phyloP scores from a whole-genome alignment of 208 protist genomes.

The Porcisia deanei region DNA sequence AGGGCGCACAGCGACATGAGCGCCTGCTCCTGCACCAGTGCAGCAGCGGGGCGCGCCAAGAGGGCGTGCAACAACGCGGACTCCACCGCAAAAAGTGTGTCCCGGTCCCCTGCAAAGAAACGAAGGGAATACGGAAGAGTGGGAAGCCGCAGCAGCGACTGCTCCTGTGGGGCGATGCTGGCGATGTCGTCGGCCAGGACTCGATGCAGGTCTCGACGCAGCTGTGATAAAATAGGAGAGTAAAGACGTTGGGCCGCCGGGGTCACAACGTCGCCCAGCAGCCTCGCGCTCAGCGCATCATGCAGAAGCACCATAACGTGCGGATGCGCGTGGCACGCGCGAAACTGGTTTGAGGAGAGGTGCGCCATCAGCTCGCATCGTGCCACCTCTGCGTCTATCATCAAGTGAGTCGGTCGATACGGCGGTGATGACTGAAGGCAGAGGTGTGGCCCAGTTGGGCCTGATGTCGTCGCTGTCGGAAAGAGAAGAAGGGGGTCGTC shows the following conservation, averaged over 20 bases:
- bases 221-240: constrained; percentile 11
- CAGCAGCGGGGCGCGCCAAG: constrained; percentile 7
- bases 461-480: background rate
- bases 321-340: constrained; percentile 15
- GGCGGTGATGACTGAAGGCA: constrained; percentile 39
- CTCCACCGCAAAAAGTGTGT: constrained; percentile 57
- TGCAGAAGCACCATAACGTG: constrained; percentile 34
- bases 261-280: constrained; percentile 9
- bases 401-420: constrained; percentile 53
- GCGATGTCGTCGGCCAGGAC: constrained; percentile 7
- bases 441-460: background rate
- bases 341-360: constrained; percentile 28
- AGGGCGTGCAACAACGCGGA: constrained; percentile 43
- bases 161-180: background rate
- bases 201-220: constrained; percentile 23
- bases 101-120: constrained; percentile 38
- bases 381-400: constrained; percentile 41
- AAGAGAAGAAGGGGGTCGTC: background rate
- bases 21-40: constrained; percentile 57
- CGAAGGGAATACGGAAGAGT: constrained; percentile 52
- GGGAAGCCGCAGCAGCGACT: constrained; percentile 14
- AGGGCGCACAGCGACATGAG: constrained; percentile 57
- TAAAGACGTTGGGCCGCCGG: background rate
- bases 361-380: constrained; percentile 32
- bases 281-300: constrained; percentile 26